These are phyloP conservation scores for Daphne laureola DNA, from an alignment of 441 rosid genomes.

Conservation along the genomic window DNA sequence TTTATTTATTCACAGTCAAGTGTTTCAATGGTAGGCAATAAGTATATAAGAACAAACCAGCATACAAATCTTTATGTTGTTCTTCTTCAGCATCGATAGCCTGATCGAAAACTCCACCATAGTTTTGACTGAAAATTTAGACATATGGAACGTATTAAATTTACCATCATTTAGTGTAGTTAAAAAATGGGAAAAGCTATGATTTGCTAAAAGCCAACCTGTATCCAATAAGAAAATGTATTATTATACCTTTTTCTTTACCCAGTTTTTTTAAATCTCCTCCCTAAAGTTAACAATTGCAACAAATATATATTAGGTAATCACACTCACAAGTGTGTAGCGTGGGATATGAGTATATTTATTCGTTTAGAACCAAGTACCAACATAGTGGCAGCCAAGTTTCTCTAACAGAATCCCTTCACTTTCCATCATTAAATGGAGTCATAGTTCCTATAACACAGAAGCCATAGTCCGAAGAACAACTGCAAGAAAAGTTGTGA, in stretches of 20 bases:
- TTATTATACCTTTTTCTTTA: conserved; percentile 77
- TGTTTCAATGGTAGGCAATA: not conserved
- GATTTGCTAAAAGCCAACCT: conserved; percentile 32
- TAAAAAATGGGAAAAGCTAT: not conserved
- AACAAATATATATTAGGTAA: conserved; percentile 11
- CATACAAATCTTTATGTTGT: conserved; percentile 70
- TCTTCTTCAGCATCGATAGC: conserved; percentile 80
- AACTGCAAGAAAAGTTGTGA: no score
- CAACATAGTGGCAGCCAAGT: conserved; percentile 90
- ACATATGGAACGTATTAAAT: conserved; percentile 5
- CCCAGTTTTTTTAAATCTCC: conserved; percentile 65
- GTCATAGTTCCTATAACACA: conserved; percentile 94
- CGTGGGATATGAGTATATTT: conserved; percentile 6
- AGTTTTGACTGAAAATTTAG: conserved; percentile 47
- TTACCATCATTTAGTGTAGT: conserved; percentile 8
- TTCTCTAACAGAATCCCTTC: conserved; percentile 84
- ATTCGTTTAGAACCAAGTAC: conserved; percentile 2
- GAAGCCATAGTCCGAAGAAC: no score
- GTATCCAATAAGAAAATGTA: conserved; percentile 89
- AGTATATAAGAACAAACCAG: conserved; percentile 39
- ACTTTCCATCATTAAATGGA: conserved; percentile 90
- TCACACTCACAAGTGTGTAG: conserved; percentile 3
- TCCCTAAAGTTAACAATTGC: conserved; percentile 39
- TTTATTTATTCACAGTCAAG: no score
- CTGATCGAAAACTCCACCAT: conserved; percentile 79